Base-by-base conservation (phyloP, 2,329 filamentous ascomycete genomes). In the Arachnomyces sp. region DNA sequence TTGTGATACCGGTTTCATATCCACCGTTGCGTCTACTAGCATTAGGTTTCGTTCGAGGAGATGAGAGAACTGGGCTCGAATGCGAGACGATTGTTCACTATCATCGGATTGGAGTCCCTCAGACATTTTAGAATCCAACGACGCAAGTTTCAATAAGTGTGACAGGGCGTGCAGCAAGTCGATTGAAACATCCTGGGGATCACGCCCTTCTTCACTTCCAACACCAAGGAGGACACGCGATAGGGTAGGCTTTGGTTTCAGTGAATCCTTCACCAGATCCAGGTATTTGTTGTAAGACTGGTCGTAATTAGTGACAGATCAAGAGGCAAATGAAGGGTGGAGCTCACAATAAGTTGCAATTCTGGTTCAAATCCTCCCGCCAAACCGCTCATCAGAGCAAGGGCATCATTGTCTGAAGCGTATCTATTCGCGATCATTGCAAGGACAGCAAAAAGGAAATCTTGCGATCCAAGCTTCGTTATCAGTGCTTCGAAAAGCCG, bases 341-440 rank as follows among this genome's bases (percentile, higher is more conserved):
- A 33, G 51, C 50, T 46, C 51, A 65, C 68, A 28, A 65, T 59
- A 9, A 96, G 73, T 55, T 94, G 87, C n/a, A 80, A 74, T 35
- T 82, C 73, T 9, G 86, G 80, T 35, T 75, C 73, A 56, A 93
- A 92, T 28, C 78, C 72, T 44, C 78, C 79, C 33, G 87, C 74
- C 17, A 98, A 67, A 31, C 87, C 81, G 2, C 77, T 75, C 43
- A 86, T 74, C 60, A 96, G 89, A n/a, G 75, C 75, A 30, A 82
- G 67, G 29, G 92, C 78, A 49, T 76, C 78, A 54, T 84, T 80
- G 43, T 82, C 83, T n/a, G 80, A 73, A 3, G 84, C 81, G 58
- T 95, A 93, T 55, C 84, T 84, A 57, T 95, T 87, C n/a, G 86
- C 80, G 44, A 98, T 76, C 77, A 96, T 89, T 42, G 86, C 84